Conservation (phyloP, 106 monocot species). For the Hemerocallis citrina region DNA sequence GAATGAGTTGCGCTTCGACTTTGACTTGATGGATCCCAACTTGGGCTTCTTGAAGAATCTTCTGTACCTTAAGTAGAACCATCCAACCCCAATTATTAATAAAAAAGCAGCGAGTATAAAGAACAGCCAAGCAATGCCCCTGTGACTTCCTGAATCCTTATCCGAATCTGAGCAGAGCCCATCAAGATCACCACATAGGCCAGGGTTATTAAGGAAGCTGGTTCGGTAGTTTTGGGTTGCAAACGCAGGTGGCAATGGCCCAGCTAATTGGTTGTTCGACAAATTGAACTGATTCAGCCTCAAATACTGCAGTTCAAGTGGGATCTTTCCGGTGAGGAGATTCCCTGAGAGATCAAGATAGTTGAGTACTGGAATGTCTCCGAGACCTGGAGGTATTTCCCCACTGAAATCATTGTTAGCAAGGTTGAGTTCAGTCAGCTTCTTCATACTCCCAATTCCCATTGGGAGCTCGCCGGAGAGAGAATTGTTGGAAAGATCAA, state of each 20-base stretch:
- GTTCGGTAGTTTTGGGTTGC: slow-evolving; percentile 9
- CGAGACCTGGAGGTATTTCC: slow-evolving; percentile 49
- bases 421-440: slow-evolving; percentile 55
- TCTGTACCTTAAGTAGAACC: slow-evolving; percentile 11
- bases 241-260: slow-evolving; percentile 38
- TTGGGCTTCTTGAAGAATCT: slow-evolving; percentile 4
- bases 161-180: slow-evolving; percentile 13
- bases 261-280: slow-evolving; percentile 43
- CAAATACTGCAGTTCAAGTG: slow-evolving; percentile 37
- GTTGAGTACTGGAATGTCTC: slow-evolving; percentile 49
- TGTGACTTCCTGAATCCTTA: not conserved
- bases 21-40: not conserved
- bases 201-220: slow-evolving; percentile 57
- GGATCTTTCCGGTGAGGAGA: slow-evolving; percentile 36
- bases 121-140: slow-evolving; percentile 8
- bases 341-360: slow-evolving; percentile 69
- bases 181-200: slow-evolving; percentile 21
- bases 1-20: slow-evolving; percentile 27
- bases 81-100: not conserved
- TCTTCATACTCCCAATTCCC: slow-evolving; percentile 28
- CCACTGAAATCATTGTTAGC: slow-evolving; percentile 47
- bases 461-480: slow-evolving; percentile 39
- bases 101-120: not conserved
- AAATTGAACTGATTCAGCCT: slow-evolving; percentile 52
- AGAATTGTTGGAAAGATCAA: slow-evolving; percentile 41